Evolutionary conservation across 805 yeast genomes (phyloP).

Genomic region (Candida dajiaensis): DNA sequence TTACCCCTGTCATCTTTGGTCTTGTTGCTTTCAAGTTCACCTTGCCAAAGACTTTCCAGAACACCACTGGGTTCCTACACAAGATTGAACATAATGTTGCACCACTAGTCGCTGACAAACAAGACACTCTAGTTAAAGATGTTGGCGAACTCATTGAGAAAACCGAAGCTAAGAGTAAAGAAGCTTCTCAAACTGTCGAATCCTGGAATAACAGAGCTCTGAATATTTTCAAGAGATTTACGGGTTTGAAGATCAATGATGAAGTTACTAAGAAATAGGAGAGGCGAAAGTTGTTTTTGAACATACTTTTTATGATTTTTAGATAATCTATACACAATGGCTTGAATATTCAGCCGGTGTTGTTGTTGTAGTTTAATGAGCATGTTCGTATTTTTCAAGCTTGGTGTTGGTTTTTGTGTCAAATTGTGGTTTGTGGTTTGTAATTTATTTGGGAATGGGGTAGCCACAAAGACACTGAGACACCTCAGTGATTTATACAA

Average conservation of each 20-base stretch:
- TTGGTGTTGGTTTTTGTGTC: not conserved
- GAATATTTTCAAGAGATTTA: slow-evolving; percentile 34
- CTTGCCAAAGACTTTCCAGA: slow-evolving; percentile 66
- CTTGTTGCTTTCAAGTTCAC: slow-evolving; percentile 58
- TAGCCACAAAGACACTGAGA: not conserved
- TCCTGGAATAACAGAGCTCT: slow-evolving; percentile 15
- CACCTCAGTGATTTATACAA: not conserved
- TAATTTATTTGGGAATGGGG: not conserved
- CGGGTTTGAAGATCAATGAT: slow-evolving; percentile 67
- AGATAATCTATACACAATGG: not conserved
- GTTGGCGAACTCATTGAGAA: slow-evolving; percentile 39
- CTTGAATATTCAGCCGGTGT: not conserved
- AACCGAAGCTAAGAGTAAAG: slow-evolving; percentile 28
- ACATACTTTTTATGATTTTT: not conserved
- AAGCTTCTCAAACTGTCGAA: slow-evolving; percentile 29
- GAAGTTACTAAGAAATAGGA: slow-evolving; percentile 47
- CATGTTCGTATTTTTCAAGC: too few species aligned
- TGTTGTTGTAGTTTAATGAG: not conserved
- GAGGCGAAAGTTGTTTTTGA: not conserved
- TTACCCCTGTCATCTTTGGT: slow-evolving; percentile 58
- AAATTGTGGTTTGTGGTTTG: not conserved
- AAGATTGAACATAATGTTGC: slow-evolving; percentile 50
- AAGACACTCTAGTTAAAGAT: slow-evolving; percentile 40
- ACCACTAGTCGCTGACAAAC: slow-evolving; percentile 62
- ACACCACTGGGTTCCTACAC: slow-evolving; percentile 54